A percentile compares a stretch with the other conserved stretches of the same genome.
phyloP scores from a whole-genome alignment of 2,329 filamentous ascomycete genomes.

The Fusarium burgessii region DNA sequence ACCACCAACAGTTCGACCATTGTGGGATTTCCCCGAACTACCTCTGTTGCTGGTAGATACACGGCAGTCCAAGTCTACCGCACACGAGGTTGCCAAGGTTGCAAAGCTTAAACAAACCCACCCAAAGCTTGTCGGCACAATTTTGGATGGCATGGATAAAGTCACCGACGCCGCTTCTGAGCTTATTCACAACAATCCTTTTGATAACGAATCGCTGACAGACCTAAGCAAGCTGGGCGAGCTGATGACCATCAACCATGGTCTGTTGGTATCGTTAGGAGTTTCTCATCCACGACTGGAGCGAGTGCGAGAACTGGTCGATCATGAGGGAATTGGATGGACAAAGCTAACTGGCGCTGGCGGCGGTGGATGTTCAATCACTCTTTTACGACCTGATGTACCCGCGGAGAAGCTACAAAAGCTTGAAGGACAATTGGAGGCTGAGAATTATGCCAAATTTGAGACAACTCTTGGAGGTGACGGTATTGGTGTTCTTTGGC shows the following conservation, averaged over 20 bases:
- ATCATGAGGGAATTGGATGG: slow-evolving; percentile 92
- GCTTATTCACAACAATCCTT: slow-evolving; percentile 70
- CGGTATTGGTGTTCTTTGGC: slow-evolving; percentile 93
- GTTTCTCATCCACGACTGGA: slow-evolving; percentile 96
- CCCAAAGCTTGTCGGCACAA: slow-evolving; percentile 80
- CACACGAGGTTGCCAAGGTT: slow-evolving; percentile 88
- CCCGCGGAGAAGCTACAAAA: slow-evolving; percentile 66
- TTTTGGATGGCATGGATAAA: slow-evolving; percentile 87
- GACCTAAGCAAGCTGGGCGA: slow-evolving; percentile 83
- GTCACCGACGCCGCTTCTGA: slow-evolving; percentile 69
- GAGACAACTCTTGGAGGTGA: slow-evolving; percentile 92
- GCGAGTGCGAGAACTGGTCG: slow-evolving; percentile 89
- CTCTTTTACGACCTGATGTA: slow-evolving; percentile 79
- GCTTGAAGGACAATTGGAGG: slow-evolving; percentile 73
- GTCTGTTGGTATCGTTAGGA: slow-evolving; percentile 87
- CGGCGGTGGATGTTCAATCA: slow-evolving; percentile 95
- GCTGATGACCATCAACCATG: slow-evolving; percentile 93
- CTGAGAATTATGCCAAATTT: slow-evolving; percentile 85
- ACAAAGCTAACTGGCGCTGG: slow-evolving; percentile 97
- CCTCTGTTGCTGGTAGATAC: slow-evolving; percentile 93
- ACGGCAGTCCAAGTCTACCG: slow-evolving; percentile 86
- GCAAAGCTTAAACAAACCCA: slow-evolving; percentile 76
- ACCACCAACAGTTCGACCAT: slow-evolving; percentile 79
- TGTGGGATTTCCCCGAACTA: slow-evolving; percentile 92
- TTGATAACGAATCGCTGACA: slow-evolving; percentile 72